Evolutionary conservation across 2,329 filamentous ascomycete genomes (phyloP).

Genomic region (Emergomyces orientalis): DNA sequence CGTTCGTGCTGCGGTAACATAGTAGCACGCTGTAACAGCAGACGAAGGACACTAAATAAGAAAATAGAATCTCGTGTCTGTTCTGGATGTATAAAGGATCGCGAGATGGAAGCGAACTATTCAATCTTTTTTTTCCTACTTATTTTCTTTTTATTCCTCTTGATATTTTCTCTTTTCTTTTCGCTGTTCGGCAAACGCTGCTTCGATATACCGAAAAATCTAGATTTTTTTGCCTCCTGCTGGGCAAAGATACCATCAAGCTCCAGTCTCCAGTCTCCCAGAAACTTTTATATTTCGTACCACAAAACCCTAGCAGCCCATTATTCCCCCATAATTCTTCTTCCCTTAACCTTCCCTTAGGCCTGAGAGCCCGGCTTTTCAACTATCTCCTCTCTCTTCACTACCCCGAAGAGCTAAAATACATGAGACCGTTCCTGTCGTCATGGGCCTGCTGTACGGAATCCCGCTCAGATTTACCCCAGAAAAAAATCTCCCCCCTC

Average conservation of each 20-base stretch:
- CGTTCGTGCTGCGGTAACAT: too few relatives aligned
- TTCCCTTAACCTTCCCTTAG: background rate
- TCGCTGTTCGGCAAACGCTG: background rate
- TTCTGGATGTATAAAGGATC: background rate
- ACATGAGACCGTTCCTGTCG: background rate
- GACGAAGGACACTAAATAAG: too few relatives aligned
- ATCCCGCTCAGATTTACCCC: background rate
- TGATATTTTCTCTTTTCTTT: background rate
- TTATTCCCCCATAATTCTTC: background rate
- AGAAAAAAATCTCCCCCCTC: background rate
- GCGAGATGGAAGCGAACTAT: background rate
- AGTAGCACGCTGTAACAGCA: too few relatives aligned
- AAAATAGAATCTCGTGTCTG: background rate
- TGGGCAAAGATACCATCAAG: background rate
- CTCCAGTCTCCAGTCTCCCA: background rate
- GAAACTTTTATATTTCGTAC: background rate
- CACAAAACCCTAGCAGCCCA: background rate
- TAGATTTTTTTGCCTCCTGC: background rate
- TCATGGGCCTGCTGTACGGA: constrained; percentile 17
- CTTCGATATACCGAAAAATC: background rate
- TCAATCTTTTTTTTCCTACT: background rate
- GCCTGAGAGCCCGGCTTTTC: background rate
- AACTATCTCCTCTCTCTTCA: background rate
- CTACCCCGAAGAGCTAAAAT: background rate
- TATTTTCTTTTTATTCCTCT: background rate